Evolutionary conservation across 2,329 filamentous ascomycete species (phyloP).

Genomic region (Macrophomina tecta): DNA sequence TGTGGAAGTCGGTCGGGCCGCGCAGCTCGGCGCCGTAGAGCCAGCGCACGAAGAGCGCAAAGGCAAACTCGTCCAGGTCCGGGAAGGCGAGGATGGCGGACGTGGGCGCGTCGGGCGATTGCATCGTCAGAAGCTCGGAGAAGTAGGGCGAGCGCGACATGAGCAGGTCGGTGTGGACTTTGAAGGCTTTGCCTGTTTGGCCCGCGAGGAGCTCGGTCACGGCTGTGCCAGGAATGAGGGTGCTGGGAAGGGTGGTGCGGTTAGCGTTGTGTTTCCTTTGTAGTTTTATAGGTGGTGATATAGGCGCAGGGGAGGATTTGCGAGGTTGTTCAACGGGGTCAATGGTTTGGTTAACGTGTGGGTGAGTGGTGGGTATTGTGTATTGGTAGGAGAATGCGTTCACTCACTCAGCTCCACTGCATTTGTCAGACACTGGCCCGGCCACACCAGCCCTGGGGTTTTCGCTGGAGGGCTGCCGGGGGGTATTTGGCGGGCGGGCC

Average conservation of each 20-base stretch:
- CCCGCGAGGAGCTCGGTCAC: slow-evolving; percentile 35
- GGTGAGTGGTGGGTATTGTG: background rate
- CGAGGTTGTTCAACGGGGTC: background rate
- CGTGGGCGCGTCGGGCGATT: slow-evolving; percentile 21
- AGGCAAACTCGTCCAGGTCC: slow-evolving; percentile 38
- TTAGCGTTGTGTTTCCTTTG: background rate
- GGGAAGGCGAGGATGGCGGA: slow-evolving; percentile 32
- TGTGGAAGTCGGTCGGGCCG: slow-evolving; percentile 44
- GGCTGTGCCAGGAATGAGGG: slow-evolving; percentile 19
- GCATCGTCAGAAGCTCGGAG: slow-evolving; percentile 30
- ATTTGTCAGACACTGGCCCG: background rate
- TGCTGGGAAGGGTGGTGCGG: background rate
- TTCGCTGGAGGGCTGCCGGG: slow-evolving; percentile 8
- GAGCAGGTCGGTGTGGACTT: slow-evolving; percentile 35
- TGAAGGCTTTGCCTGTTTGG: slow-evolving; percentile 35
- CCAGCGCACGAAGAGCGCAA: slow-evolving; percentile 41
- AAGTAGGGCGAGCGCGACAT: slow-evolving; percentile 38
- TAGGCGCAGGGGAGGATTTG: background rate
- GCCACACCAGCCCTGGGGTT: slow-evolving; percentile 24
- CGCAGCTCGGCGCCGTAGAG: slow-evolving; percentile 36
- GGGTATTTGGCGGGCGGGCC: slow-evolving; percentile 21
- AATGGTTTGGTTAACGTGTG: too few species aligned
- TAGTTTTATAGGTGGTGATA: background rate
- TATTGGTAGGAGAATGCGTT: background rate
- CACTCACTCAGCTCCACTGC: slow-evolving; percentile 16